These are phyloP conservation scores for Diutina ranongensis DNA, from an alignment of 1,139 yeast genomes.

Conservation along the genomic window DNA sequence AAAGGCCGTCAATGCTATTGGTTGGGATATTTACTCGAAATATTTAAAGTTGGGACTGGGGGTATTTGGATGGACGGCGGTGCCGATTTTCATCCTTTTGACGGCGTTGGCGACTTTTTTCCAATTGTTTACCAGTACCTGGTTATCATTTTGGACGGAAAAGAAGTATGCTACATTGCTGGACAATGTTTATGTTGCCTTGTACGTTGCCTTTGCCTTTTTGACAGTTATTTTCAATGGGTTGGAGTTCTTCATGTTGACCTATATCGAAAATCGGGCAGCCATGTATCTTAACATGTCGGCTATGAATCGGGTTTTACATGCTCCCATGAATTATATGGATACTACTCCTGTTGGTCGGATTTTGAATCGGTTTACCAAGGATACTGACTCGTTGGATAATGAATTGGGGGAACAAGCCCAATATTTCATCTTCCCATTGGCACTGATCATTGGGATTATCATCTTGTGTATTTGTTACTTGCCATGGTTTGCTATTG, in stretches of 20 bases:
- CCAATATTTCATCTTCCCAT: conserved; percentile 37
- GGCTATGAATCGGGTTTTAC: conserved; percentile 30
- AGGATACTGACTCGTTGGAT: conserved; percentile 13
- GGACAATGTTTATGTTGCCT: conserved; percentile 10
- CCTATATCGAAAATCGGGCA: conserved; percentile 10
- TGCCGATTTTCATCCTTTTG: neutral
- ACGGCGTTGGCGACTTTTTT: conserved; percentile 1
- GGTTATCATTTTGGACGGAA: conserved; percentile 6
- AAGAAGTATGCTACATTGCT: conserved; percentile 1
- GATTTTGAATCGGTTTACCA: conserved; percentile 13
- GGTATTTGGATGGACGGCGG: neutral
- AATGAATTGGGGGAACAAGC: conserved; percentile 33
- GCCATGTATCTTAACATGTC: conserved; percentile 28
- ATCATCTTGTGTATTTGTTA: conserved; percentile 58
- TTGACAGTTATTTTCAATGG: conserved; percentile 9
- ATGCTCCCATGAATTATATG: conserved; percentile 23
- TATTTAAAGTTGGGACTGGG: conserved; percentile 9
- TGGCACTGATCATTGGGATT: conserved; percentile 49
- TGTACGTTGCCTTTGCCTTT: conserved; percentile 11
- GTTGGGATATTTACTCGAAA: conserved; percentile 13
- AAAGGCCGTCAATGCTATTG: conserved; percentile 13
- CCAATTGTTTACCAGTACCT: conserved; percentile 2
- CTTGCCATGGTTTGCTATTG: conserved; percentile 67
- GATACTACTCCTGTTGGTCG: conserved; percentile 14
- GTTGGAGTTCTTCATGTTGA: conserved; percentile 8